These are phyloP conservation scores for Trametes elegans DNA, from an alignment of 768 basidiomycete genomes.

Conservation along the genomic window DNA sequence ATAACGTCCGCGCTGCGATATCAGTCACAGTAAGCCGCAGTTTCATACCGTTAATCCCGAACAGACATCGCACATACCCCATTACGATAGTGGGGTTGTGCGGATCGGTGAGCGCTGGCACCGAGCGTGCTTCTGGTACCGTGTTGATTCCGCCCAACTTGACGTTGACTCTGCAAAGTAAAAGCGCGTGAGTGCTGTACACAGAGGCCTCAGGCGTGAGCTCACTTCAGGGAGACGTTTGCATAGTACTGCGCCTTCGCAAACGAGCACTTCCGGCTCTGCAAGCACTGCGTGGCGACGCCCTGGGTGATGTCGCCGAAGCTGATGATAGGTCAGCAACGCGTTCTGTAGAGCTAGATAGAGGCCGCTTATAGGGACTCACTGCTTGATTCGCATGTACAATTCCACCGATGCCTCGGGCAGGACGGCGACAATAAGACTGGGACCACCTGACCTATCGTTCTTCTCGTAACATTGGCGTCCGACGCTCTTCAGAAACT, in stretches of 20 bases:
- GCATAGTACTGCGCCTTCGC: slow-evolving; percentile 80
- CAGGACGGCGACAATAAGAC: slow-evolving; percentile 63
- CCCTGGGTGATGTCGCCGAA: slow-evolving; percentile 72
- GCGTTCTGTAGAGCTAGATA: not conserved
- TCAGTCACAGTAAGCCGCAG: not conserved
- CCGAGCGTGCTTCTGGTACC: slow-evolving; percentile 67
- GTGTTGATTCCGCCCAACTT: slow-evolving; percentile 84
- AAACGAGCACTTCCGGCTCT: slow-evolving; percentile 58
- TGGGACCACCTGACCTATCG: slow-evolving; percentile 37
- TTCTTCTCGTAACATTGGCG: slow-evolving; percentile 40
- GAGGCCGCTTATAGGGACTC: slow-evolving; percentile 27
- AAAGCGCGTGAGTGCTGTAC: not conserved
- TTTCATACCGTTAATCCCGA: no score
- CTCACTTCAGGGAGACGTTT: slow-evolving; percentile 77
- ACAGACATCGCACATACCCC: slow-evolving; percentile 42
- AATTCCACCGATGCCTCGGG: slow-evolving; percentile 76
- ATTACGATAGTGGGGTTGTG: slow-evolving; percentile 77
- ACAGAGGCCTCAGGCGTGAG: not conserved
- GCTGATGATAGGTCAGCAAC: slow-evolving; percentile 34
- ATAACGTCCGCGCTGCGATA: slow-evolving; percentile 68
- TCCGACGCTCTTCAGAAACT: slow-evolving; percentile 56
- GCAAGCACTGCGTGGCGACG: slow-evolving; percentile 78
- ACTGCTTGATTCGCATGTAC: slow-evolving; percentile 83
- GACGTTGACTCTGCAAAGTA: slow-evolving; percentile 62
- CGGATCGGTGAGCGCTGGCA: slow-evolving; percentile 63